Evolutionary conservation across 768 basidiomycete genomes (phyloP).

Genomic region (Paxillus ammoniavirescens): DNA sequence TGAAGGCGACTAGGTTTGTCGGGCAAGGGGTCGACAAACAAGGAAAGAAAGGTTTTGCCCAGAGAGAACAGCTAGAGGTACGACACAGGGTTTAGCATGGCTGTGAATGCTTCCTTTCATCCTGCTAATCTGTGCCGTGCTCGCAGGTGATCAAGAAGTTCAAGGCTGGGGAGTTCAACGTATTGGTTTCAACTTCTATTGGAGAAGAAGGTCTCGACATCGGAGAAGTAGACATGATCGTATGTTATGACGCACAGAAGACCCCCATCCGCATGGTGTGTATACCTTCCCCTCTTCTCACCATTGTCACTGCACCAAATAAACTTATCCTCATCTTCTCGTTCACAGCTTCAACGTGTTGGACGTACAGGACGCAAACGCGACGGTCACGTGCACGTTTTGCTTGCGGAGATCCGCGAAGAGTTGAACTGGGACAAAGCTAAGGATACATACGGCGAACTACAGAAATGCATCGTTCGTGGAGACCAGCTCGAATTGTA

Average conservation of each 20-base stretch:
- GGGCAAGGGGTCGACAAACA: slow-evolving; percentile 86
- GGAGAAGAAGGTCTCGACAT: slow-evolving; percentile 99
- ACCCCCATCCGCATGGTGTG: slow-evolving; percentile 94
- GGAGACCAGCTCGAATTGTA: slow-evolving; percentile 90
- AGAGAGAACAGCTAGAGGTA: slow-evolving; percentile 90
- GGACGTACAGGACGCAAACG: slow-evolving; percentile 95
- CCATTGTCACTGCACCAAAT: neutral
- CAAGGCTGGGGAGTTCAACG: slow-evolving; percentile 84
- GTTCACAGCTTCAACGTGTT: slow-evolving; percentile 82
- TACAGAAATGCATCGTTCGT: slow-evolving; percentile 83
- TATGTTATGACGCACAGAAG: slow-evolving; percentile 97
- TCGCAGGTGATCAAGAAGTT: slow-evolving; percentile 81
- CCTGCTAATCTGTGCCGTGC: slow-evolving; percentile 3
- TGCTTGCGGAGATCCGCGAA: slow-evolving; percentile 89
- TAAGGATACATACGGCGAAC: slow-evolving; percentile 79
- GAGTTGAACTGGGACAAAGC: slow-evolving; percentile 90
- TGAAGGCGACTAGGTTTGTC: slow-evolving; percentile 84
- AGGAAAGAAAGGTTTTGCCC: slow-evolving; percentile 84
- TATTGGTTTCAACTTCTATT: slow-evolving; percentile 93
- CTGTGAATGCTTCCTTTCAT: slow-evolving; percentile 2
- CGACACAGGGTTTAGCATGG: slow-evolving; percentile 15
- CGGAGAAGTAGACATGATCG: slow-evolving; percentile 92
- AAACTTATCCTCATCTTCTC: slow-evolving; percentile 1
- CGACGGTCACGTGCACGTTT: slow-evolving; percentile 83
- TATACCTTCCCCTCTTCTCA: neutral